Evolutionary conservation across 192 early-diverging fungal species (phyloP).

Genomic region (Coemansia sp.): DNA sequence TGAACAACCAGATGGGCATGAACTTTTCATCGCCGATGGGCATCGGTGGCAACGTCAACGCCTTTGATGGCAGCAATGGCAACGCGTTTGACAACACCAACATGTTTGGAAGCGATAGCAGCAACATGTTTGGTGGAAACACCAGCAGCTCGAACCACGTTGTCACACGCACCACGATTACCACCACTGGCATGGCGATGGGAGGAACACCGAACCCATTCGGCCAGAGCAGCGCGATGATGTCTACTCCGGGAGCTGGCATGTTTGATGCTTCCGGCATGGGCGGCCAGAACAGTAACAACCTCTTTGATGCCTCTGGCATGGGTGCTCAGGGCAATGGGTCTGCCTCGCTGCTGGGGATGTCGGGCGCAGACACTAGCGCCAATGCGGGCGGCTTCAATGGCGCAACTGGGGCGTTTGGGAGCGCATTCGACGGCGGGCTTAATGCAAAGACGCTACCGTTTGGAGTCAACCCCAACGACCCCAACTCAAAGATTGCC

Average conservation of each 20-base stretch:
- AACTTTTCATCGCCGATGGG: constrained; percentile 17
- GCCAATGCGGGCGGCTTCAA: constrained; percentile 15
- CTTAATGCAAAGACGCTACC: constrained; percentile 42
- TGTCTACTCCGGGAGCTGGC: constrained; percentile 13
- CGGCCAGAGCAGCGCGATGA: constrained; percentile 22
- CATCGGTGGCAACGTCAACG: constrained; percentile 6
- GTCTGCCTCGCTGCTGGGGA: constrained; percentile 6
- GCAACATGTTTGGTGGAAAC: constrained; percentile 12
- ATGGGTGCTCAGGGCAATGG: constrained; percentile 1
- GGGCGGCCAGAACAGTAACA: constrained; percentile 1
- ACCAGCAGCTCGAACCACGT: constrained; percentile 37
- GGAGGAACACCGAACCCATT: constrained; percentile 23
- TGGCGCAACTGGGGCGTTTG: constrained; percentile 43
- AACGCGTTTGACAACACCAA: constrained; percentile 11
- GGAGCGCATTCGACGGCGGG: constrained; percentile 55
- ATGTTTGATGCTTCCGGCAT: constrained; percentile 13
- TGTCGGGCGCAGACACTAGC: neutral
- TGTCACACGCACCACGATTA: constrained; percentile 30
- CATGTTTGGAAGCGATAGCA: constrained; percentile 16
- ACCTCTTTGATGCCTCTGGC: constrained; percentile 7
- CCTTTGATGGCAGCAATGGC: constrained; percentile 4
- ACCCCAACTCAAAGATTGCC: constrained; percentile 47
- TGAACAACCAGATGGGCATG: constrained; percentile 10
- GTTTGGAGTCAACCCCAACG: constrained; percentile 30
- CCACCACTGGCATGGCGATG: constrained; percentile 15